Base-by-base conservation (phyloP, 1,139 yeast genomes). In the Keqinozyma sinolaborantium region DNA sequence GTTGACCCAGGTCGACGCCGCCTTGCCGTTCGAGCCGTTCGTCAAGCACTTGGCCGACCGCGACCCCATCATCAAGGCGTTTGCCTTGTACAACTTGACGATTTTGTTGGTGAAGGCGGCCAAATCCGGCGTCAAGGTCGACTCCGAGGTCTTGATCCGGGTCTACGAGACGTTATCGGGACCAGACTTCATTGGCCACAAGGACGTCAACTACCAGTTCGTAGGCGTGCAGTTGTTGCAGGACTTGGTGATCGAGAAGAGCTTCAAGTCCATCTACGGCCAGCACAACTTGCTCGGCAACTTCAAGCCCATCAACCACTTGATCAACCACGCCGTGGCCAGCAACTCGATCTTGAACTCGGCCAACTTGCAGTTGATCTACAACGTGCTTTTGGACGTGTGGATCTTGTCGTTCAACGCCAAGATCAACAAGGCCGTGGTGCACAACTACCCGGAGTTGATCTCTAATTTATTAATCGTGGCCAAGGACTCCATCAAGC, bases 321-420 rank as follows among this genome's bases (percentile, higher is more conserved):
- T 63, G 39, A 53, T 64, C 31, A 43, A 53, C 14, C 42, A 44
- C 16, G 59, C 59, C 53, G 60, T 70, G 16, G 59, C 51, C 30
- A 58, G 30, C 16, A 36, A 39, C 25, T 32, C 24, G 21, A 23
- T 51, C 30, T 62, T 77, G 30, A 69, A 79, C 38, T 68, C 73
- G 29, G 69, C 80, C 23, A 83, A 81, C 36, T 75, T 92, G 40
- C 98, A 94, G 64, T 73, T 87, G 45, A 88, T 84, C 52, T 92
- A 92, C 61, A 77, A 85, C 51, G 71, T 83, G 2, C 70, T 92
- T 43, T 70, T 92, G 51, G 72, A 82, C 16, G 66, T 86, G 31
- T 92, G 98, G 98, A 70, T 88, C 28, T 68, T 88, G 42, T 79
- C 95, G 2, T 92, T 90, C 60, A 83, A 77, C 51, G 57, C 63